Evolutionary conservation across 1,139 yeast species (phyloP), one percentile per base, ranked within the genome.

Genomic region (Ashbya aceris): DNA sequence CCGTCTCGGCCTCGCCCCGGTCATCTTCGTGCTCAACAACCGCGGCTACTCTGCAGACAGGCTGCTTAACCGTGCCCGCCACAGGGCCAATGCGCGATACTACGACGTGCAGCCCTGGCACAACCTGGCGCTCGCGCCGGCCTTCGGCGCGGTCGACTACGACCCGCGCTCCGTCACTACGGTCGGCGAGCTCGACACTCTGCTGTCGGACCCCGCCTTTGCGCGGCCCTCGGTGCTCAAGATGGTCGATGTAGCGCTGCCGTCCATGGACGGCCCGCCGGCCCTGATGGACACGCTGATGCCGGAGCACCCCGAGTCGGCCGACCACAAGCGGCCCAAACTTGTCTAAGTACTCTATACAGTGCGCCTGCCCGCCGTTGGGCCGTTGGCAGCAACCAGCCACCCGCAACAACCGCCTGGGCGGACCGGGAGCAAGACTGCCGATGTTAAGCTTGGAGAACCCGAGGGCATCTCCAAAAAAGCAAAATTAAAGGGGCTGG

Each of bases 11-110:
- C 71, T 81, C 51, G 79, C 77, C 46, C 91, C 94, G 39, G 84
- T 84, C 65, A 66, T 85, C 52, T 85, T 84, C 60, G 76, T 85
- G 30, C 73, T 85, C 64, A 85, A 85, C 69, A 85, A 85, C 60
- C 81, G 76, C 51, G 95, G 95, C 56, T 84, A 84, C 68, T 83
- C 95, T 40, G 83, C 83, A 60, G 95, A 85, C 67, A 76, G 93
- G 66, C 73, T 84, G 63, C 79, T 85, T 49, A 94, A 84, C 61
- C 91, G 85, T 27, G 46, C 44, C 6, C 37, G 29, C 23, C 53
- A 40, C 65, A 73, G 93, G 49, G 76, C 74, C 48, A 71, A 69
- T 40, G 89, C 91, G 14, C 59, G 71, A 13, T 84, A 85, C 67
- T 84, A 84, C 60, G 84, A 82, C 55, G 77, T 85, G 53, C 94